Base-by-base conservation (phyloP, 257 asterid genomes). In the Agastache rugosa region DNA sequence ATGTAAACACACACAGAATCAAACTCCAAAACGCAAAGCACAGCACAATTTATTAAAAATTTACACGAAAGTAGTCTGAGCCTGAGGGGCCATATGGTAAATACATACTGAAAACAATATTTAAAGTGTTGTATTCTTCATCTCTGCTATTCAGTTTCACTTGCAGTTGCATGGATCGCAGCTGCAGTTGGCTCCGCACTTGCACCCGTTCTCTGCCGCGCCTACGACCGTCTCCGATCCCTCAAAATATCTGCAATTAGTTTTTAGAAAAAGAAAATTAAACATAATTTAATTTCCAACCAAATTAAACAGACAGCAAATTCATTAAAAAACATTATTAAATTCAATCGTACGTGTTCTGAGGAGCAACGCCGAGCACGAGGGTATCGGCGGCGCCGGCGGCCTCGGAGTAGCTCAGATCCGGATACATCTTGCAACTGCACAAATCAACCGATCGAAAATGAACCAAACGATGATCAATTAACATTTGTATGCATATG, bases 141-240 rank as follows among this genome's bases (percentile, higher is more conserved):
- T 76, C 85, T 72, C 89, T 67, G 85, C 82, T 74, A 11, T 41
- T 53, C 75, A 54, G 42, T n/a, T 73, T 91, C 93, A 90, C 62
- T 91, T 88, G 90, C 98, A 93, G 34, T 0, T 91, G 90, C 98
- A 93, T 2, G 97, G 96, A 47, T 87, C 19, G 86, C 98, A 93
- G 63, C 66, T 86, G 96, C 98, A 93, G 90, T 85, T 80, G 16
- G 79, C 31, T 22, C 96, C 97, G 54, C 98, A 93, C 86, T 91
- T 88, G 97, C 98, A 93, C 8, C 97, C 97, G 20, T 87, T 85
- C 83, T 89, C 97, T 1, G 77, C 79, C 27, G 61, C 86, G 8
- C 78, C 89, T 72, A 72, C 60, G 8, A n/a, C 87, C 10, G 78
- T 48, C 89, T 80, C 85, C 9, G 81, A 71, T 79, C 63, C 92